Conservation (phyloP, 2,329 filamentous ascomycete species). For the Drechslera avenae region DNA sequence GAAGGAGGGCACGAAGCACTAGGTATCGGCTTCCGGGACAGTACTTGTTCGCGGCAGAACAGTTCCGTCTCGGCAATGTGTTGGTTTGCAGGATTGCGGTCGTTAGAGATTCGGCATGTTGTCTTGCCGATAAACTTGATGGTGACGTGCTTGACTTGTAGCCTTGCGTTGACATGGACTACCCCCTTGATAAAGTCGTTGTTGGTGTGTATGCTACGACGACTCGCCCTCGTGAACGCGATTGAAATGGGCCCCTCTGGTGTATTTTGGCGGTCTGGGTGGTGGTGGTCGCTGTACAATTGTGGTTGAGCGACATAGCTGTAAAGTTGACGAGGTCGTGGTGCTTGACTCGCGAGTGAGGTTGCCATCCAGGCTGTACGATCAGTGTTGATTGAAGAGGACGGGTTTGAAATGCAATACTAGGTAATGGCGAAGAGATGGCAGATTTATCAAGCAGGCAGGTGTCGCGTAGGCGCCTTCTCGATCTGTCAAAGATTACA, state of each 20-base stretch:
- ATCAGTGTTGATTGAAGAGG: neutral
- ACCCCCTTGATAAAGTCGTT: constrained; percentile 28
- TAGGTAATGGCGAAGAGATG: neutral
- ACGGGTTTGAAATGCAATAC: neutral
- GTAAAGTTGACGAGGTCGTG: constrained; percentile 20
- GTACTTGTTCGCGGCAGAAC: constrained; percentile 17
- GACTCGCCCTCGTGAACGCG: constrained; percentile 22
- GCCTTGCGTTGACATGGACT: constrained; percentile 20
- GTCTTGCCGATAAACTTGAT: constrained; percentile 26
- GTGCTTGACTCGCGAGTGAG: constrained; percentile 6
- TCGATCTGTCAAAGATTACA: neutral
- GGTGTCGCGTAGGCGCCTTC: constrained; percentile 1
- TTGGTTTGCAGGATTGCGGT: constrained; percentile 19
- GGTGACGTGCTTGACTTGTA: constrained; percentile 19
- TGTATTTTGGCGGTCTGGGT: constrained; percentile 23
- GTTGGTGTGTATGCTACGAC: constrained; percentile 26
- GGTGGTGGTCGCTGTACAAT: constrained; percentile 25
- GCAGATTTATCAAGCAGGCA: constrained; percentile 1
- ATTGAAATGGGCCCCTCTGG: constrained; percentile 24
- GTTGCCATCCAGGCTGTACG: constrained; percentile 5
- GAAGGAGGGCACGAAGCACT: constrained; percentile 22
- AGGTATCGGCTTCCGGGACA: constrained; percentile 12
- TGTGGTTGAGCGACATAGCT: constrained; percentile 23
- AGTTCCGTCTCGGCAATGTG: constrained; percentile 18
- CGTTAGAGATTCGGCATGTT: constrained; percentile 23